Conservation (phyloP, 306 rosid genomes). For the Trifolium repens region DNA sequence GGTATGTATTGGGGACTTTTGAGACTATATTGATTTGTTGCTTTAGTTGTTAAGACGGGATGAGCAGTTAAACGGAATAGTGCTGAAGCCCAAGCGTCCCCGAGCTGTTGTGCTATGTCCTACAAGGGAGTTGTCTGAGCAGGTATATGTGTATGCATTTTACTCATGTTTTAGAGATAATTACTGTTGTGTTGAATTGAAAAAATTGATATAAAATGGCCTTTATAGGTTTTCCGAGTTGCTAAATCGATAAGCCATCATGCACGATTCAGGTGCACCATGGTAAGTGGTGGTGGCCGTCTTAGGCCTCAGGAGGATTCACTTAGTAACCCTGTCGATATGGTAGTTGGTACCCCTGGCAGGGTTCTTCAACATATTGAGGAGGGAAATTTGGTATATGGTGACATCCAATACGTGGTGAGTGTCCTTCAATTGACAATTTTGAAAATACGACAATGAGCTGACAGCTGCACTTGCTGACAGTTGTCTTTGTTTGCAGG, state of each 20-base stretch:
- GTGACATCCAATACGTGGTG: conserved; percentile 92
- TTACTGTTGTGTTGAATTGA: conserved; percentile 19
- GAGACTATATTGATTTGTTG: conserved; percentile 37
- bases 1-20: conserved; percentile 25
- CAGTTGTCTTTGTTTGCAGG: conserved; percentile 53
- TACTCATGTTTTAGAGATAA: conserved; percentile 32
- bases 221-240: conserved; percentile 82
- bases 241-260: conserved; percentile 91
- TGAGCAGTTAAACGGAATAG: conserved; percentile 69
- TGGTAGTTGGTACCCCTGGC: conserved; percentile 97
- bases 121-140: conserved; percentile 94
- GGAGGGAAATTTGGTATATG: conserved; percentile 91
- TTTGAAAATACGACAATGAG: conserved; percentile 20
- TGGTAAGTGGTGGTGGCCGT: conserved; percentile 97
- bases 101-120: conserved; percentile 90
- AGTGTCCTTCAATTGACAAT: conserved; percentile 29
- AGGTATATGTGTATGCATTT: conserved; percentile 58
- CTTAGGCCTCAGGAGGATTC: conserved; percentile 92
- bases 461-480: conserved; percentile 31
- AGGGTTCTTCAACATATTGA: conserved; percentile 94
- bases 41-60: conserved; percentile 83
- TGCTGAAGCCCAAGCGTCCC: conserved; percentile 87
- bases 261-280: conserved; percentile 84
- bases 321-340: conserved; percentile 74
- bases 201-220: conserved; percentile 41